Percentiles rank a stretch among this genome's conserved stretches.
These are phyloP conservation scores for Fusarium longipes DNA, from an alignment of 2,329 filamentous ascomycete species.

Conservation along the genomic window DNA sequence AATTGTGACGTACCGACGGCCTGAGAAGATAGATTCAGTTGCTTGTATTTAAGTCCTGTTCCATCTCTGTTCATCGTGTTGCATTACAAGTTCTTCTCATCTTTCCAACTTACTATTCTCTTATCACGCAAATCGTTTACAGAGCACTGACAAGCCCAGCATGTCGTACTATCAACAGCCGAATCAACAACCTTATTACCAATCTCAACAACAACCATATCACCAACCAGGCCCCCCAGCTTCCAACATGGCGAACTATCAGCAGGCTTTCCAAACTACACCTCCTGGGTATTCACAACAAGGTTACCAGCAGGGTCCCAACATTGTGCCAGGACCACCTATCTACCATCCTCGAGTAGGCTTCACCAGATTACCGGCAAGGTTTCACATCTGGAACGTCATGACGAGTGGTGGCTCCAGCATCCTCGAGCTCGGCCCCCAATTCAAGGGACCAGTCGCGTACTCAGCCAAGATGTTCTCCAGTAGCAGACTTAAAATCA, in stretches of 20 bases:
- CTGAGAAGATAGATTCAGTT: not conserved
- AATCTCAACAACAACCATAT: not conserved
- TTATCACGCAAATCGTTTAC: too few relatives aligned
- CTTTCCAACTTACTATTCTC: not conserved
- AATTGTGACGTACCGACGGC: too few relatives aligned
- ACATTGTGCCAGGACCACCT: fast-evolving
- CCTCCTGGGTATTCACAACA: not conserved
- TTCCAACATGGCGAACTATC: too few relatives aligned
- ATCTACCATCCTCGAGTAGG: not conserved
- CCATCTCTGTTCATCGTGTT: not conserved
- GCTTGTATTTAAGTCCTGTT: not conserved
- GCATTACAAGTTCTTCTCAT: too few relatives aligned
- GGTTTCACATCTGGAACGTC: conserved; percentile 6
- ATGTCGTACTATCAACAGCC: not conserved
- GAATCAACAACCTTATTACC: not conserved
- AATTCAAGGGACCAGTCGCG: not conserved
- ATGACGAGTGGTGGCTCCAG: not conserved
- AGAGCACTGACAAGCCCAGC: fast-evolving
- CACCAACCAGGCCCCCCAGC: not conserved
- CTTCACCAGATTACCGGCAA: not conserved
- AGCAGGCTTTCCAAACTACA: fast-evolving
- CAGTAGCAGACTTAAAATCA: conserved; percentile 9
- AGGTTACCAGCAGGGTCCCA: not conserved
- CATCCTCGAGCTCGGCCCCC: not conserved
- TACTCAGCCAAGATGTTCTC: conserved; percentile 18